Evolutionary conservation across 768 basidiomycete genomes (phyloP), one percentile per base, ranked within the genome.

Genomic region (Mycena polygramma): DNA sequence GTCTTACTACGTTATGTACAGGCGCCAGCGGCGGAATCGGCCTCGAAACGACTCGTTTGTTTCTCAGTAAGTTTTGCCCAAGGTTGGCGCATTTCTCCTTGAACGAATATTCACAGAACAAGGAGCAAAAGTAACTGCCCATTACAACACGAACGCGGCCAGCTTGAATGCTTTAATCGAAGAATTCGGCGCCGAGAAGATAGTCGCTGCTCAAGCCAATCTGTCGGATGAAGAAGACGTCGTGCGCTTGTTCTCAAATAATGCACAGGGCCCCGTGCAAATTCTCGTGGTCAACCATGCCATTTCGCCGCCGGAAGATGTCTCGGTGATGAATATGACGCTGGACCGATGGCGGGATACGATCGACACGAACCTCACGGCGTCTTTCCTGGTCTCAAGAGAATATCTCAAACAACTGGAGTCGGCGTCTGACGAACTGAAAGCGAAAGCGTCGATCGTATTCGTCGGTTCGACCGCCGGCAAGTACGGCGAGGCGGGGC

Each of bases 21-120:
- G 93, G 93, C 58, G 92, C 92, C 2, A 92, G 89, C 72, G 92
- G 92, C 4, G 92, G 91, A 0, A 94, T 94, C 43, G 93, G 93
- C 11, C 81, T 92, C 0, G 89, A 87, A 73, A 91, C 89, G 4
- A 83, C 84, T 19, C 82, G 82, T 15, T 75, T 87, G 0, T 94
- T 89, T 76, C 83, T 90, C 37, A 83, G 91, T 89, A 66, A 76
- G 83, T 19, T n/a, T 11, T 11, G 41, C 41, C 41, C 30, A 30
- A 2, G 30, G 41, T 15, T 41, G 15, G 15, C 11, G 11, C 22
- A 41, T 39, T 24, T 24, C 17, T 57, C n/a, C 13, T 9, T 3
- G 8, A 41, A 57, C 8, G 14, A 7, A n/a, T 24, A 41, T 24
- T 10, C 10, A 7, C 22, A 93, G 92, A 89, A 52, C 90, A 91